A percentile compares a stretch with the other conserved stretches of the same genome.
These are phyloP conservation scores for Chlorella sp. DNA, from an alignment of 139 green algal genomes.

Conservation along the genomic window DNA sequence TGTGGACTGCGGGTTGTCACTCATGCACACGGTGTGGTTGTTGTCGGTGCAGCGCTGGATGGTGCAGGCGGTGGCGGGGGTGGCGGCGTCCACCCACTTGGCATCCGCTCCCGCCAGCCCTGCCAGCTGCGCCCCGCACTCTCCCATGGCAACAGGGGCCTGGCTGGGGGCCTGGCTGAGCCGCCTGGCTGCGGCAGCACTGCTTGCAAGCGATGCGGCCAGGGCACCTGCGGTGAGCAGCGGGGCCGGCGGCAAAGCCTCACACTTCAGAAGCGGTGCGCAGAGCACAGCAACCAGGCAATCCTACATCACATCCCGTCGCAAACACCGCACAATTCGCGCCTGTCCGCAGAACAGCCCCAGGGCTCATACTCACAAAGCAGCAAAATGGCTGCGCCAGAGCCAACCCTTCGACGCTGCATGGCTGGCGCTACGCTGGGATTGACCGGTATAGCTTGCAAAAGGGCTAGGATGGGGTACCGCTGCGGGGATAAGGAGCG, in stretches of 20 bases:
- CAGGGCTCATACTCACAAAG: too few relatives aligned
- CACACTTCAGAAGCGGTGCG: neutral
- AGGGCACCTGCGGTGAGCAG: neutral
- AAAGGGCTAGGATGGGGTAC: too few relatives aligned
- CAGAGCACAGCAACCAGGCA: neutral
- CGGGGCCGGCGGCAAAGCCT: neutral
- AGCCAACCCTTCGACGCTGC: too few relatives aligned
- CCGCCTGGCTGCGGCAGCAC: neutral
- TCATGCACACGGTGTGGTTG: neutral
- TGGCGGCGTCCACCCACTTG: neutral
- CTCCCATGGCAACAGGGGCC: neutral
- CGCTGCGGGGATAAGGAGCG: too few relatives aligned
- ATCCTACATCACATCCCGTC: too few relatives aligned
- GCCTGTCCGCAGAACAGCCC: too few relatives aligned
- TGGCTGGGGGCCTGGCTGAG: neutral
- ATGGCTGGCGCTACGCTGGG: too few relatives aligned
- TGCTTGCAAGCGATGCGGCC: neutral
- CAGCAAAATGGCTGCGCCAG: too few relatives aligned
- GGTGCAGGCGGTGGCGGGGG: neutral
- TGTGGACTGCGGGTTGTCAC: neutral
- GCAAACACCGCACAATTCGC: too few relatives aligned
- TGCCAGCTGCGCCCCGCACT: neutral
- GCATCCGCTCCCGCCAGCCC: neutral
- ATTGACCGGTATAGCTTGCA: too few relatives aligned
- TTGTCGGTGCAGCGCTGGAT: neutral